Conservation (phyloP, 192 early-diverging fungal species). For the Backusella westeae region DNA sequence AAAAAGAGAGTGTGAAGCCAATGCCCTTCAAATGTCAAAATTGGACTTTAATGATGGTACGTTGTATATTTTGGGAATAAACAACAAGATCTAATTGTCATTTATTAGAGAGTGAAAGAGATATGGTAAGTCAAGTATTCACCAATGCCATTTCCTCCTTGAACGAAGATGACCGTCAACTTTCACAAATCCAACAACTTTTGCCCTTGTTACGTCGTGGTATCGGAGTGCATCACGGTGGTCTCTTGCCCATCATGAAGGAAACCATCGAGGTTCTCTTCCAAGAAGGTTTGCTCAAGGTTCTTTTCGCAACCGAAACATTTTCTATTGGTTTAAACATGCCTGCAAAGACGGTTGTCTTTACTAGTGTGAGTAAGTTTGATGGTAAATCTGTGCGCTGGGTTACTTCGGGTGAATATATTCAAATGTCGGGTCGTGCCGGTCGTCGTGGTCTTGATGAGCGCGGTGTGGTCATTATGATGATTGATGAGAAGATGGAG, state of each 20-base stretch:
- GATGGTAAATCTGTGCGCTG: conserved; percentile 88
- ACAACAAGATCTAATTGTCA: not conserved
- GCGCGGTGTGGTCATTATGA: conserved; percentile 95
- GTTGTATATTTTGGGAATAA: not conserved
- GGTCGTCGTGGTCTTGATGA: conserved; percentile 97
- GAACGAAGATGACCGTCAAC: conserved; percentile 82
- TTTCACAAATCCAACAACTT: conserved; percentile 93
- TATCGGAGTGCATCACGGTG: conserved; percentile 96
- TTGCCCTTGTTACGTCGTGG: conserved; percentile 89
- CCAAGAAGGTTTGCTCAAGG: conserved; percentile 81
- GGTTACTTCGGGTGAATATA: conserved; percentile 93
- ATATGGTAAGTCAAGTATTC: conserved; percentile 82
- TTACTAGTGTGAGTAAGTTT: conserved; percentile 89
- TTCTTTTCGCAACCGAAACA: conserved; percentile 97
- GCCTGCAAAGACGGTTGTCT: conserved; percentile 98
- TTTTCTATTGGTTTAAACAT: conserved; percentile 99
- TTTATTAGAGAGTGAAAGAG: conserved; percentile 66
- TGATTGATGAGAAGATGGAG: conserved; percentile 96
- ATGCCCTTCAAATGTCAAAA: conserved; percentile 89
- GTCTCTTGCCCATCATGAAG: conserved; percentile 95
- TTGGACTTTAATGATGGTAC: conserved; percentile 84
- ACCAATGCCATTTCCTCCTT: conserved; percentile 83
- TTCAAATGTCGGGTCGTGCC: conserved; percentile 99
- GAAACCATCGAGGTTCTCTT: conserved; percentile 98
- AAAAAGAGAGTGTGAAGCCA: conserved; percentile 89